These are phyloP conservation scores for Suillus alpinus DNA, from an alignment of 768 basidiomycete species.

Conservation along the genomic window DNA sequence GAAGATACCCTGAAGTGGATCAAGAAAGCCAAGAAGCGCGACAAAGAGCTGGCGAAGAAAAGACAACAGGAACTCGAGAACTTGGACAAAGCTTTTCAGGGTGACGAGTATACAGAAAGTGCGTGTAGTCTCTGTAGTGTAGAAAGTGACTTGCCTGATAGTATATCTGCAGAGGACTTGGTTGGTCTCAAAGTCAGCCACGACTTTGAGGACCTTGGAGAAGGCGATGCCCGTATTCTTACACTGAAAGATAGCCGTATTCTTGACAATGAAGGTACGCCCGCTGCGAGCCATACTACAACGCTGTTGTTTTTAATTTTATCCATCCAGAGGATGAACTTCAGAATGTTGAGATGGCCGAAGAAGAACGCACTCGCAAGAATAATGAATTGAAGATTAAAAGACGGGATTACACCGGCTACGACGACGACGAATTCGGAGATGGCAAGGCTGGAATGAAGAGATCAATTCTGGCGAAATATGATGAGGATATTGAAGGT, in stretches of 20 bases:
- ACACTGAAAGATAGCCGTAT: slow-evolving; percentile 96
- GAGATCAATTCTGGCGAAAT: slow-evolving; percentile 82
- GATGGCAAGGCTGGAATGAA: slow-evolving; percentile 77
- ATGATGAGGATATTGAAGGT: slow-evolving; percentile 87
- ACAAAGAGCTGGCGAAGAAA: slow-evolving; percentile 83
- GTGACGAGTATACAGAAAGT: slow-evolving; percentile 86
- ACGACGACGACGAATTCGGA: slow-evolving; percentile 92
- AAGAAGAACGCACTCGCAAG: slow-evolving; percentile 77
- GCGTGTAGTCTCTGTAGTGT: slow-evolving; percentile 26
- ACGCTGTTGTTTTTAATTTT: background rate
- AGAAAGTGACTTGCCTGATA: background rate
- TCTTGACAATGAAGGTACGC: slow-evolving; percentile 86
- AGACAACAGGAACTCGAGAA: slow-evolving; percentile 80
- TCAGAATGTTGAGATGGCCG: slow-evolving; percentile 93
- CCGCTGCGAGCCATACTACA: background rate
- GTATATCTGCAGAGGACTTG: slow-evolving; percentile 65
- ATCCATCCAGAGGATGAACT: slow-evolving; percentile 87
- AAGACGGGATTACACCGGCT: slow-evolving; percentile 87
- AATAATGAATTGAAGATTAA: slow-evolving; percentile 85
- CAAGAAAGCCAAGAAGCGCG: slow-evolving; percentile 86
- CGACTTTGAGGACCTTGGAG: slow-evolving; percentile 87
- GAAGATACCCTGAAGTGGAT: slow-evolving; percentile 89
- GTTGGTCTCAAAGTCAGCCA: slow-evolving; percentile 94
- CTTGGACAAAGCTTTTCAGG: slow-evolving; percentile 74
- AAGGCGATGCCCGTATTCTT: slow-evolving; percentile 93